Evolutionary conservation across 176 grass and related monocot species (phyloP), one percentile per base, ranked within the genome.

Genomic region (Puya raimondii): DNA sequence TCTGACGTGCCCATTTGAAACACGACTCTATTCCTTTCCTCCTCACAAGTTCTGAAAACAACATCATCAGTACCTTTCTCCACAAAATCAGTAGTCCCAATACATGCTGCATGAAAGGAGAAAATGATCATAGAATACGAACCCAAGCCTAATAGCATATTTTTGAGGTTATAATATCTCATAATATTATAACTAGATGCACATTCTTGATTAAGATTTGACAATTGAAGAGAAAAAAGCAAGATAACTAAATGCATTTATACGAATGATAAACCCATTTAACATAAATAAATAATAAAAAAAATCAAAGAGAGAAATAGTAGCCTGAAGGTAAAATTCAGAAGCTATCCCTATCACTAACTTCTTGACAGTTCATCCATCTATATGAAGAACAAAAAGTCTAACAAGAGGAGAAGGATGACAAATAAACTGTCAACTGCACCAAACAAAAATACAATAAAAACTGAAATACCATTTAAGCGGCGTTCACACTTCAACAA

Each of bases 1-100:
- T 97, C 70, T 75, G 94, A 85, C 15, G 94, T 97, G 63, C 94
- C 94, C 77, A 97, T 92, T 73, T 97, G 94, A 70, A 97, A 97
- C 64, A 92, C 84, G 83, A 90, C 94, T 70, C 77, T 87, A 23
- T 75, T 76, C 78, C 74, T 92, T 78, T 97, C 94, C 72, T 87
- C 65, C 2, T 74, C 68, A 68, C 94, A 92, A 77, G 94, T 97
- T 73, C 84, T 86, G 82, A 97, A 97, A 74, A 97, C 94, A 74
- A 92, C 77, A 64, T 4, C 85, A 67, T 79, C 85, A 42, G 94
- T 92, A 74, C 89, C 89, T 88, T 76, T 92, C 82, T 88, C 94
- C 74, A 97, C 49, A 88, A 90, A 97, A 77, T 97, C 94, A 51
- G 80, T 92, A 64, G 86, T 90, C 26, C 94, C 86, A 67, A 97